Evolutionary conservation across 192 early-diverging fungal species (phyloP).

Genomic region (Thoreauomyces humboldtii): DNA sequence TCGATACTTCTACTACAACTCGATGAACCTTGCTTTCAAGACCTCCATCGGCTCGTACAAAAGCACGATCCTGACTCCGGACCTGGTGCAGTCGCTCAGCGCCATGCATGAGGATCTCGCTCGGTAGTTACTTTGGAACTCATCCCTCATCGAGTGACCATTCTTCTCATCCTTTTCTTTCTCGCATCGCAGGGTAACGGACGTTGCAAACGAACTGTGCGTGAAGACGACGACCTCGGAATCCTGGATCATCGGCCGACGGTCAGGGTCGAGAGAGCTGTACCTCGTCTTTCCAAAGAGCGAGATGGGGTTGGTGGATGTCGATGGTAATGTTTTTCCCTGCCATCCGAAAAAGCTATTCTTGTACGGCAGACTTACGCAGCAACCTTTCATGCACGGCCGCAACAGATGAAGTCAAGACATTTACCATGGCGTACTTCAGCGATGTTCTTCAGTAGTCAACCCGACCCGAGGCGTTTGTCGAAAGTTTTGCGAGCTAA

Average conservation of each 20-base stretch:
- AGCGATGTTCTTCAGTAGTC: constrained; percentile 8
- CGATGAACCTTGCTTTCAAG: constrained; percentile 26
- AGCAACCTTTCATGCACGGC: not conserved
- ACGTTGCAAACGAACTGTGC: constrained; percentile 10
- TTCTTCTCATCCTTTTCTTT: too few species aligned
- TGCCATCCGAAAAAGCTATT: not conserved
- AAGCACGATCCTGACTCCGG: constrained; percentile 11
- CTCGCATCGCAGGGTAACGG: too few species aligned
- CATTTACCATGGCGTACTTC: constrained; percentile 20
- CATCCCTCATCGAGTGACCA: too few species aligned
- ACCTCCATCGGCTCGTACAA: constrained; percentile 30
- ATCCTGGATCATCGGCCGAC: constrained; percentile 27
- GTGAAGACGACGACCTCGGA: constrained; percentile 21
- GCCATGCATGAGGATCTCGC: constrained; percentile 25
- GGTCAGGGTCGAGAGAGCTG: constrained; percentile 3
- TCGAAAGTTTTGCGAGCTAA: too few species aligned
- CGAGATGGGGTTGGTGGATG: constrained; percentile 19
- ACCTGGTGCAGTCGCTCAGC: constrained; percentile 13
- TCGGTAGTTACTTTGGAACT: not conserved
- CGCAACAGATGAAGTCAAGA: constrained; percentile 16
- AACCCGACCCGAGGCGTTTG: too few species aligned
- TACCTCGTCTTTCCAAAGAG: constrained; percentile 28
- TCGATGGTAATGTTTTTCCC: constrained; percentile 38
- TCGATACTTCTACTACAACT: constrained; percentile 34
- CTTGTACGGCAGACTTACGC: not conserved